Evolutionary conservation across 495 filamentous ascomycete species (phyloP).

Genomic region (Tuber umbilicatum): DNA sequence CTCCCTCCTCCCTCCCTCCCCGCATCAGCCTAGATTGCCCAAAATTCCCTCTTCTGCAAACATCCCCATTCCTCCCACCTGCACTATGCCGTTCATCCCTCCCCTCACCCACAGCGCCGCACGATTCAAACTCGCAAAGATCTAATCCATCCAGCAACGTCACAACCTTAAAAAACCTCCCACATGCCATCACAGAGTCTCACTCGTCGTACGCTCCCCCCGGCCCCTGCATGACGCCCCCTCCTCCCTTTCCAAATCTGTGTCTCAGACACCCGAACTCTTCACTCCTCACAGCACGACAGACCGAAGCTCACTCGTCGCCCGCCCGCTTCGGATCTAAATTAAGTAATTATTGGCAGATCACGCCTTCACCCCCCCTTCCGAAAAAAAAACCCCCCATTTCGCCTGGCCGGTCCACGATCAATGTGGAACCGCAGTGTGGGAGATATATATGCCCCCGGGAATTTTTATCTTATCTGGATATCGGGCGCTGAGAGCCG

Average conservation of each 20-base stretch:
- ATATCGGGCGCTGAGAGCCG: neutral
- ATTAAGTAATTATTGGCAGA: neutral
- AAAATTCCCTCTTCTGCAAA: neutral
- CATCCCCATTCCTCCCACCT: neutral
- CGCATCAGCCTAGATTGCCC: neutral
- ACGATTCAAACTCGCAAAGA: neutral
- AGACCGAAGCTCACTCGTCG: neutral
- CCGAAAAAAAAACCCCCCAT: too few species aligned
- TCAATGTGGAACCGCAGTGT: neutral
- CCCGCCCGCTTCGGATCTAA: neutral
- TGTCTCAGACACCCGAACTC: too few species aligned
- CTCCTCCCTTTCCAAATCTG: neutral
- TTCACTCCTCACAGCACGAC: too few species aligned
- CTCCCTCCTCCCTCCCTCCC: neutral
- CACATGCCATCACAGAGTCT: neutral
- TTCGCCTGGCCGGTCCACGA: neutral
- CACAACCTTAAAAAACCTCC: too few species aligned
- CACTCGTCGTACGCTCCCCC: neutral
- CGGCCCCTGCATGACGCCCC: neutral
- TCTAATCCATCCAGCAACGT: neutral
- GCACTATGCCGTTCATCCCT: neutral
- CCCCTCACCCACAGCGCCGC: neutral
- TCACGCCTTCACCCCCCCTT: too few species aligned
- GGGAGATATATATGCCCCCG: neutral
- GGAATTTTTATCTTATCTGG: neutral